phyloP scores from a whole-genome alignment of 345 rosid genomes.

The Camelina sativa region DNA sequence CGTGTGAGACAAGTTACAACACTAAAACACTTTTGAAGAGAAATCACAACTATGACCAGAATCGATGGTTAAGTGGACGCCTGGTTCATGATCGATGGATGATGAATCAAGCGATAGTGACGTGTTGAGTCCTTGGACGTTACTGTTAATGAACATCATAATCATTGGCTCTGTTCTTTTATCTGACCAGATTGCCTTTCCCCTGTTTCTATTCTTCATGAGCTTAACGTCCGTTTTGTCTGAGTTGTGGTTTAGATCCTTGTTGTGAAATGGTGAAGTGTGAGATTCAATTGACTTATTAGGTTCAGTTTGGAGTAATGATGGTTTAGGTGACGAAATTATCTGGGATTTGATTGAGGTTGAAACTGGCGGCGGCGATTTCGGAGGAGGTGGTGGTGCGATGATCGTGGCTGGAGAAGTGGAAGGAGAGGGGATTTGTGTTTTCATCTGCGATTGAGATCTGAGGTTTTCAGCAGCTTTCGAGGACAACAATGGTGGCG shows the following conservation, averaged over 20 bases:
- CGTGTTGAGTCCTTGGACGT: constrained; percentile 42
- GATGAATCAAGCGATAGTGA: constrained; percentile 40
- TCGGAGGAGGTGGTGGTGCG: neutral
- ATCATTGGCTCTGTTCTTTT: constrained; percentile 6
- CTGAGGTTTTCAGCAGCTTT: neutral
- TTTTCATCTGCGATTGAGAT: neutral
- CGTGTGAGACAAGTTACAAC: too few species aligned
- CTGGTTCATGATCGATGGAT: constrained; percentile 41
- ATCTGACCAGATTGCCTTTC: neutral
- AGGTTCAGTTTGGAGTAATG: neutral
- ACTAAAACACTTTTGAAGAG: constrained; percentile 4
- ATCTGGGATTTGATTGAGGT: neutral
- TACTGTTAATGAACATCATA: constrained; percentile 38
- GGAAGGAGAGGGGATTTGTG: neutral
- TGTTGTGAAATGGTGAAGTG: neutral
- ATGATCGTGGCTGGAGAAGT: neutral
- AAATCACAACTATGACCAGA: constrained; percentile 1
- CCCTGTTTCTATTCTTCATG: constrained; percentile 2
- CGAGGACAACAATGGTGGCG: too few species aligned
- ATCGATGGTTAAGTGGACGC: constrained; percentile 38
- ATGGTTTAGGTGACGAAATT: neutral
- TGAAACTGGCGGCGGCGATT: neutral
- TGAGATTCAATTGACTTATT: neutral
- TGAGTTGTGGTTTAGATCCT: neutral
- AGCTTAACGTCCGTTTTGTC: neutral